A percentile compares a stretch with the other conserved stretches of the same genome.
Evolutionary conservation across 192 early-diverging fungal species (phyloP).

Genomic region (Backusella liffmaniae): DNA sequence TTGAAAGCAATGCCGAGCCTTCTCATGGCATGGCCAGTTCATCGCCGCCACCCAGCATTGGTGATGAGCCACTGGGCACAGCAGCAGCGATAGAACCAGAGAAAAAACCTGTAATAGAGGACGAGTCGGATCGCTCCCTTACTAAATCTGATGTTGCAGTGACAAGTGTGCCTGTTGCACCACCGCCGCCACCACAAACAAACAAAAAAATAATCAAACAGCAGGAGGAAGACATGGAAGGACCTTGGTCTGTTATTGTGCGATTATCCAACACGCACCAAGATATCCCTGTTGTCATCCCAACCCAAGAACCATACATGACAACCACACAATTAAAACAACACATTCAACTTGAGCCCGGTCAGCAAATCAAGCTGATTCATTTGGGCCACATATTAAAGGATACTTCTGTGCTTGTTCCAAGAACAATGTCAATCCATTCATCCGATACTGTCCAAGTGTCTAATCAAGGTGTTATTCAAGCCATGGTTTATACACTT

Average conservation of each 20-base stretch:
- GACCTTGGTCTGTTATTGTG: not conserved
- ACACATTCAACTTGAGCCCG: not conserved
- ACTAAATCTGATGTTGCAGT: not conserved
- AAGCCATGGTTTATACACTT: not conserved
- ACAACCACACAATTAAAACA: not conserved
- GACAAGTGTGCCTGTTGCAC: not conserved
- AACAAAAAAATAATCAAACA: not conserved
- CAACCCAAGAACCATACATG: not conserved
- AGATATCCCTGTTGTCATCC: not conserved
- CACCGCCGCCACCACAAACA: not conserved
- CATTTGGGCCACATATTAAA: constrained; percentile 6
- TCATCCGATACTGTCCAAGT: not conserved
- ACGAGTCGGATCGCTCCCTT: not conserved
- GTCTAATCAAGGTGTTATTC: constrained; percentile 6
- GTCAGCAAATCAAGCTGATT: not conserved
- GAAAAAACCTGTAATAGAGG: not conserved
- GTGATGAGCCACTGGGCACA: not conserved
- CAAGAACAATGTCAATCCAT: not conserved
- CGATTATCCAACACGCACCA: constrained; percentile 10
- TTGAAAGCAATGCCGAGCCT: not conserved
- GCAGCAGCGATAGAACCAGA: not conserved
- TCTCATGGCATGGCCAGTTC: not conserved
- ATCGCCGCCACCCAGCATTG: not conserved
- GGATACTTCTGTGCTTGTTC: not conserved
- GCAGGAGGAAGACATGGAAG: not conserved